phyloP scores from a whole-genome alignment of 2,329 filamentous ascomycete genomes.

The Westerdykella aurantiaca region DNA sequence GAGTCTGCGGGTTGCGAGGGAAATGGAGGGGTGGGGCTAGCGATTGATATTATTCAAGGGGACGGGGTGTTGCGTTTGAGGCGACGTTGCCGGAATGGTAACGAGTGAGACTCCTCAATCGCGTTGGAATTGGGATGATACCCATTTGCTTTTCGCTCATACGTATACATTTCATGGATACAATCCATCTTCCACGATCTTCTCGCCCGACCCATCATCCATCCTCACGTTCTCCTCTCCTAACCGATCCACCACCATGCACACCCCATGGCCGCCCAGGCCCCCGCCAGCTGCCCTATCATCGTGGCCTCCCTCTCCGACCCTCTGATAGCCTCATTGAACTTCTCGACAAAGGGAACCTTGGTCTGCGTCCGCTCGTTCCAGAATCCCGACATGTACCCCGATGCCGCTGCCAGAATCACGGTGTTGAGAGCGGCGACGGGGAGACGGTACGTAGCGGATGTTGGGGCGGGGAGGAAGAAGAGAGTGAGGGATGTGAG shows the following conservation, averaged over 20 bases:
- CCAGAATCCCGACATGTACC: conserved; percentile 32
- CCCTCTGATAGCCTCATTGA: conserved; percentile 34
- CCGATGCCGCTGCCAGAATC: conserved; percentile 11
- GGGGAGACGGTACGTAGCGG: conserved; percentile 1
- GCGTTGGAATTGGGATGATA: no score
- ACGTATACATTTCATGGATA: no score
- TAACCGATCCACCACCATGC: conserved; percentile 8
- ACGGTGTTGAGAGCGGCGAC: conserved; percentile 11
- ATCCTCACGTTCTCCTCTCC: no score
- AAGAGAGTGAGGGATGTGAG: conserved; percentile 17
- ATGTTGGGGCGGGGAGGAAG: conserved; percentile 2
- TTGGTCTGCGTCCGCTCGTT: conserved; percentile 25
- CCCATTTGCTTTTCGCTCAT: no score
- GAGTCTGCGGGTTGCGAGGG: conserved; percentile 22
- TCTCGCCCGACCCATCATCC: no score
- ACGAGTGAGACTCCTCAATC: no score
- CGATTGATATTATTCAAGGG: no score
- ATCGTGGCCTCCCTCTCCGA: conserved; percentile 24
- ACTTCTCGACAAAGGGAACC: conserved; percentile 33
- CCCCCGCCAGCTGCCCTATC: conserved; percentile 15
- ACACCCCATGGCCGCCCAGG: conserved; percentile 16
- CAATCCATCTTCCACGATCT: no score
- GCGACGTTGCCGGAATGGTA: no score
- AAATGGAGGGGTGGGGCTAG: conserved; percentile 14
- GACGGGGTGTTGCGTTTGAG: no score